A percentile compares a stretch with the other conserved stretches of the same genome.
Conservation (phyloP, 495 filamentous ascomycete genomes). For the Aspergillus incahuasiensis region DNA sequence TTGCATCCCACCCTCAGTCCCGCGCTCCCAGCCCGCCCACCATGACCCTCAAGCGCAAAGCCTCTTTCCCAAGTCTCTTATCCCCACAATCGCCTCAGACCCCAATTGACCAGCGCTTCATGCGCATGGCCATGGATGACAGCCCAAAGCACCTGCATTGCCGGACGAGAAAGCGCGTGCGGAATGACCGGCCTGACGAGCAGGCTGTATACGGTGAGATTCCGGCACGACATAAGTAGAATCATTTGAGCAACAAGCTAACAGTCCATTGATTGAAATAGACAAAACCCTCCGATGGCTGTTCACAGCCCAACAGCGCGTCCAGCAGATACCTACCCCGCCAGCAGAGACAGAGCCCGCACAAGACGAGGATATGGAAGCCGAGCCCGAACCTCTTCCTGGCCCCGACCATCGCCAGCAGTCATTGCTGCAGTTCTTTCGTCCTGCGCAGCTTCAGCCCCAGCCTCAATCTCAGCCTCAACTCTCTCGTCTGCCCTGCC, state of each 20-base stretch:
- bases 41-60: conserved; percentile 52
- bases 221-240: not conserved
- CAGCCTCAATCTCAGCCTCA: too few species aligned
- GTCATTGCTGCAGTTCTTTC: conserved; percentile 42
- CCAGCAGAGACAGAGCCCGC: conserved; percentile 22
- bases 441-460: conserved; percentile 23
- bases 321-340: conserved; percentile 19
- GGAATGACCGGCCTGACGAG: conserved; percentile 45
- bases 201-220: conserved; percentile 42
- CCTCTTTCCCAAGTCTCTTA: conserved; percentile 34
- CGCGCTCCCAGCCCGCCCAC: too few species aligned
- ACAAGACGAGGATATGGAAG: conserved; percentile 28
- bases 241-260: too few species aligned
- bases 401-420: conserved; percentile 42
- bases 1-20: too few species aligned
- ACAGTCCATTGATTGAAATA: too few species aligned
- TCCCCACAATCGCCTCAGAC: conserved; percentile 29
- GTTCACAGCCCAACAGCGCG: conserved; percentile 36
- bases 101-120: conserved; percentile 19
- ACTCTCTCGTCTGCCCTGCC: conserved; percentile 8
- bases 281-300: conserved; percentile 46
- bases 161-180: conserved; percentile 50
- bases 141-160: conserved; percentile 42
- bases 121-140: conserved; percentile 18
- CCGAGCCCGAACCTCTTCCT: conserved; percentile 20